Evolutionary conservation across 768 basidiomycete species (phyloP).

Genomic region (Saitozyma sp.): DNA sequence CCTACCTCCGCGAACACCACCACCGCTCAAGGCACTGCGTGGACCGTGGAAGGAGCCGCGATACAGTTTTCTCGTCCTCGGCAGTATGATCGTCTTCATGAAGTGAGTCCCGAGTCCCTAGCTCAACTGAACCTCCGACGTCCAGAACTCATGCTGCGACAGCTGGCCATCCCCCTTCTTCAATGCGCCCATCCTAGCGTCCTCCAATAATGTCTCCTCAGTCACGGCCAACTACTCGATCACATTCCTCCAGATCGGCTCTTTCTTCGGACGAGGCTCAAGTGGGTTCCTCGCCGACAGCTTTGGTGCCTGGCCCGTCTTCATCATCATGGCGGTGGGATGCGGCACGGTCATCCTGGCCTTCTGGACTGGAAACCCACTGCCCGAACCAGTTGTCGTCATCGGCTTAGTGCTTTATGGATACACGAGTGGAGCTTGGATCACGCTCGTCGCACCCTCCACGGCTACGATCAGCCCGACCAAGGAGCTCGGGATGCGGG

Average conservation of each 20-base stretch:
- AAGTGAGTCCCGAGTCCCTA: slow-evolving; percentile 31
- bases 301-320: slow-evolving; percentile 41
- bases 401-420: slow-evolving; percentile 44
- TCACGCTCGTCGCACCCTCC: slow-evolving; percentile 43
- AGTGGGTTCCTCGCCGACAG: slow-evolving; percentile 41
- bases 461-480: slow-evolving; percentile 41
- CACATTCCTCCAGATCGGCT: slow-evolving; percentile 45
- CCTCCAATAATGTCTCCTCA: slow-evolving; percentile 26
- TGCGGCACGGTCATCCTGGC: slow-evolving; percentile 32
- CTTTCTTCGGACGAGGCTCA: slow-evolving; percentile 38
- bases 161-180: slow-evolving; percentile 50
- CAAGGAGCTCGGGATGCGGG: slow-evolving; percentile 43
- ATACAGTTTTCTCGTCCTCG: slow-evolving; percentile 39
- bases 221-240: slow-evolving; percentile 37
- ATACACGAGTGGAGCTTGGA: slow-evolving; percentile 37
- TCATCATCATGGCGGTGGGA: slow-evolving; percentile 21
- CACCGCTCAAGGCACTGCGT: slow-evolving; percentile 28
- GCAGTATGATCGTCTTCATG: slow-evolving; percentile 38
- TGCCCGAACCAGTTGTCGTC: slow-evolving; percentile 31
- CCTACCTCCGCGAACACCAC: slow-evolving; percentile 35
- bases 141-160: background rate
- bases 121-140: background rate
- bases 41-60: slow-evolving; percentile 39
- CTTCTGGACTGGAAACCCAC: slow-evolving; percentile 36
- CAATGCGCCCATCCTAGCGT: slow-evolving; percentile 37